Evolutionary conservation across 1,139 yeast species (phyloP).

Genomic region (Dujonia santamariae): DNA sequence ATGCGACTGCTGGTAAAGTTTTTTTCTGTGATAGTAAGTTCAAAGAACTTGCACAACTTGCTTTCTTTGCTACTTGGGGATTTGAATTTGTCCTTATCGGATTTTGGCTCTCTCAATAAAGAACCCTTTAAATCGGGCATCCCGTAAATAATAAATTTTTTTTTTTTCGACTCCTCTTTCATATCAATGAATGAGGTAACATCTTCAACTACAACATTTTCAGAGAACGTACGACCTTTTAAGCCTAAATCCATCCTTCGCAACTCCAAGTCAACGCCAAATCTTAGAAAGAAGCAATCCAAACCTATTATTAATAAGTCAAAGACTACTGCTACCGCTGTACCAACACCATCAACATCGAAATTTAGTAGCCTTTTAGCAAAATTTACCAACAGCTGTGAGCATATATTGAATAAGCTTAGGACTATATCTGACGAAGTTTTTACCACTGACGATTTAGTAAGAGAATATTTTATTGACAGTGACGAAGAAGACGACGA

Average conservation of each 20-base stretch:
- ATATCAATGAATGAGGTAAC: slow-evolving; percentile 6
- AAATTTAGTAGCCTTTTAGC: slow-evolving; percentile 24
- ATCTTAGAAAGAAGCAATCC: slow-evolving; percentile 4
- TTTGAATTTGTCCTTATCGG: too few species aligned
- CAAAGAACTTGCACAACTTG: too few species aligned
- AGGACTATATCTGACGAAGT: slow-evolving; percentile 42
- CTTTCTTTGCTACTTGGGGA: too few species aligned
- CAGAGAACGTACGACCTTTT: slow-evolving; percentile 6
- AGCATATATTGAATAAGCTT: slow-evolving; percentile 28
- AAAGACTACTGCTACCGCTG: neutral
- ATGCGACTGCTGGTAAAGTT: too few species aligned
- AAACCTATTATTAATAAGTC: neutral
- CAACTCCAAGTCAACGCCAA: slow-evolving; percentile 7
- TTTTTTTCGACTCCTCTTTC: neutral
- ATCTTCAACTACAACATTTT: slow-evolving; percentile 6
- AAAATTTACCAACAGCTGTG: slow-evolving; percentile 34
- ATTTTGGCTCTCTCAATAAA: too few species aligned
- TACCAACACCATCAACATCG: neutral
- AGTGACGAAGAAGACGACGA: slow-evolving; percentile 24
- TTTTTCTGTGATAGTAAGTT: too few species aligned
- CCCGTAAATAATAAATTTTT: neutral
- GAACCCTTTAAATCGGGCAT: neutral
- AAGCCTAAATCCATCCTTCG: slow-evolving; percentile 9
- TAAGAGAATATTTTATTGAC: slow-evolving; percentile 42
- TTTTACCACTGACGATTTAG: slow-evolving; percentile 37